A percentile compares a stretch with the other conserved stretches of the same genome.
These are phyloP conservation scores for Chlamydomonas sp. DNA, from an alignment of 139 green algal species.

Conservation along the genomic window DNA sequence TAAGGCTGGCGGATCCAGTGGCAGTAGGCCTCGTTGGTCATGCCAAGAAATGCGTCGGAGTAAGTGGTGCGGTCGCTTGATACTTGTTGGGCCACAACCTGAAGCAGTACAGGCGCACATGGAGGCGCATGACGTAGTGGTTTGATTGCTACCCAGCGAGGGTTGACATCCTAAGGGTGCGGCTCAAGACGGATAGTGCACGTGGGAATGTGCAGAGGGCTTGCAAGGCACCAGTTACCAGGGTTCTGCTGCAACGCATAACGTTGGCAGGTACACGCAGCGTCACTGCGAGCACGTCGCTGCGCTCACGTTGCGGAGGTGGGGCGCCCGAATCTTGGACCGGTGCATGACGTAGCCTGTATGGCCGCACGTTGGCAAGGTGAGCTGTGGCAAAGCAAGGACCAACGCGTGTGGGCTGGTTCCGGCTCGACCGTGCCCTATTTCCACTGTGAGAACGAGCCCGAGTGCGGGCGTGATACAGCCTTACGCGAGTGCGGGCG, in stretches of 20 bases:
- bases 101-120: neutral
- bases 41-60: constrained; percentile 64
- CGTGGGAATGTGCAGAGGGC: too few species aligned
- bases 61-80: constrained; percentile 54
- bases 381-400: neutral
- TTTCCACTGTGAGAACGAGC: neutral
- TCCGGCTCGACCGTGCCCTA: neutral
- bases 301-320: constrained; percentile 19
- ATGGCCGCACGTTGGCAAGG: neutral
- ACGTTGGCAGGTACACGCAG: neutral
- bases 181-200: too few species aligned
- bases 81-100: constrained; percentile 61
- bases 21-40: constrained; percentile 70
- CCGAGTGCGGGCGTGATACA: neutral
- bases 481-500: neutral
- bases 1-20: constrained; percentile 86
- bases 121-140: too few species aligned
- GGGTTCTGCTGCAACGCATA: neutral
- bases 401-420: too few species aligned
- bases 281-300: neutral
- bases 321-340: constrained; percentile 16
- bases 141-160: too few species aligned
- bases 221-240: too few species aligned
- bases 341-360: constrained; percentile 39
- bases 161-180: too few species aligned